Evolutionary conservation across 139 green algal species (phyloP), one percentile per base, ranked within the genome.

Genomic region (Micractinium sp.): DNA sequence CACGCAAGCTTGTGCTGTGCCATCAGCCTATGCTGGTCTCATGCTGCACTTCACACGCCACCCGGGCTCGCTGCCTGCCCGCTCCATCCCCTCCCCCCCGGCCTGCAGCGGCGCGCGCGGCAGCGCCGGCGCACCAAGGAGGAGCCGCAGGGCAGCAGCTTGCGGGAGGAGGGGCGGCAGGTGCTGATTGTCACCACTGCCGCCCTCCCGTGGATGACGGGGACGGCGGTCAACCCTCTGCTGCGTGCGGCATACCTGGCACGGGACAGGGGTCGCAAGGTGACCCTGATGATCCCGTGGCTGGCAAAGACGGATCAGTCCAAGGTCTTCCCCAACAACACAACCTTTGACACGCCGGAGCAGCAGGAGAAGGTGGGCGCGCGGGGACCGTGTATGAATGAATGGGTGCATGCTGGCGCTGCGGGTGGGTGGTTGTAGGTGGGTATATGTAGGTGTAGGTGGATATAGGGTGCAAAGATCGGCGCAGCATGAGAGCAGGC

Each of bases 141-240:
- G 53, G 67, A 56, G 27, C 22, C 33, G 76, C 33, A 22, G 13
- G 33, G 67, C 83, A 91, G 87, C 87, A 96, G 90, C 73, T 88
- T 98, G 88, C 92, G 94, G 13, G 95, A 98, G 29, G 92, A 95
- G 19, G 96, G 94, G 3, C 93, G 96, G 13, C 92, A 96, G 67
- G 95, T 99, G 25, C 96, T 98, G 76, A 99, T 99, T 85, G 96
- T 99, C 18, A 99, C 98, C 15, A 99, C 98, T 5, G 98, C 98
- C 9, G 93, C 94, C 31, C 92, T 99, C 89, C 98, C 98, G 0
- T 99, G 98, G 98, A 98, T 99, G 95, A 99, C 98, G 22, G 98
- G 98, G 73, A 99, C 98, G 0, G 94, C 96, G 1, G 97, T 99
- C 19, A 99, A 99, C 93, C 98, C 98, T 69, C 94, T 99, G 89